These are phyloP conservation scores for Aurifilum marmelostoma DNA, from an alignment of 2,329 filamentous ascomycete genomes.

Conservation along the genomic window DNA sequence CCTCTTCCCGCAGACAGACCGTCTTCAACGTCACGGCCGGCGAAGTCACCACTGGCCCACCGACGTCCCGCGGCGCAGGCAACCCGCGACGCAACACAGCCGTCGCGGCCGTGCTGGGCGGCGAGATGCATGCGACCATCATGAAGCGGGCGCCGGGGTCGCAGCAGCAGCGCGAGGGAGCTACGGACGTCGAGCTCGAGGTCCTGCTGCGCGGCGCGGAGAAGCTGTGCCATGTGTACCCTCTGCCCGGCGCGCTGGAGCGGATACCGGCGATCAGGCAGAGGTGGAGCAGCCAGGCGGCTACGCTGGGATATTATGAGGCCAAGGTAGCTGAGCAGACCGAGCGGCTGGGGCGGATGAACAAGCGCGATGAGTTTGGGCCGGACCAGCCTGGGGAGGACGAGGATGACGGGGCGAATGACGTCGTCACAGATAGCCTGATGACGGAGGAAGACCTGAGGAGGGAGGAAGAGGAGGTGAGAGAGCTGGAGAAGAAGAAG, in stretches of 20 bases:
- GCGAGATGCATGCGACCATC: slow-evolving; percentile 83
- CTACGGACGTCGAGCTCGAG: slow-evolving; percentile 82
- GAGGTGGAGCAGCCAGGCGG: slow-evolving; percentile 70
- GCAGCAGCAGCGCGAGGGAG: slow-evolving; percentile 47
- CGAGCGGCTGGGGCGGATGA: slow-evolving; percentile 73
- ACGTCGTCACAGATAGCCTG: slow-evolving; percentile 44
- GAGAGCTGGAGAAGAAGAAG: slow-evolving; percentile 60
- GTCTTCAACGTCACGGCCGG: slow-evolving; percentile 68
- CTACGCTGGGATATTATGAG: slow-evolving; percentile 81
- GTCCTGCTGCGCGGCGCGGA: slow-evolving; percentile 83
- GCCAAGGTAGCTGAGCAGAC: slow-evolving; percentile 76
- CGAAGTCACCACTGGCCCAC: slow-evolving; percentile 62
- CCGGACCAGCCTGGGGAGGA: slow-evolving; percentile 60
- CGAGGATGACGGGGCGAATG: slow-evolving; percentile 58
- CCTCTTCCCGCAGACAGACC: slow-evolving; percentile 57
- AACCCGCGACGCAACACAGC: slow-evolving; percentile 75
- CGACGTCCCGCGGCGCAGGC: slow-evolving; percentile 48
- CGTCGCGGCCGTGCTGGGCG: slow-evolving; percentile 86
- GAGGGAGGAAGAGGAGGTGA: slow-evolving; percentile 69
- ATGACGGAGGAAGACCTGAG: slow-evolving; percentile 71
- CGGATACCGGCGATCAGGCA: slow-evolving; percentile 73
- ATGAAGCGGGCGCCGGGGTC: slow-evolving; percentile 58
- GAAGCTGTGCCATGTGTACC: slow-evolving; percentile 87
- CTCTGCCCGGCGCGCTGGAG: slow-evolving; percentile 76
- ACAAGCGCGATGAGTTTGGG: slow-evolving; percentile 61